phyloP scores from a whole-genome alignment of 495 filamentous ascomycete species.

The Xylaria nigripes region DNA sequence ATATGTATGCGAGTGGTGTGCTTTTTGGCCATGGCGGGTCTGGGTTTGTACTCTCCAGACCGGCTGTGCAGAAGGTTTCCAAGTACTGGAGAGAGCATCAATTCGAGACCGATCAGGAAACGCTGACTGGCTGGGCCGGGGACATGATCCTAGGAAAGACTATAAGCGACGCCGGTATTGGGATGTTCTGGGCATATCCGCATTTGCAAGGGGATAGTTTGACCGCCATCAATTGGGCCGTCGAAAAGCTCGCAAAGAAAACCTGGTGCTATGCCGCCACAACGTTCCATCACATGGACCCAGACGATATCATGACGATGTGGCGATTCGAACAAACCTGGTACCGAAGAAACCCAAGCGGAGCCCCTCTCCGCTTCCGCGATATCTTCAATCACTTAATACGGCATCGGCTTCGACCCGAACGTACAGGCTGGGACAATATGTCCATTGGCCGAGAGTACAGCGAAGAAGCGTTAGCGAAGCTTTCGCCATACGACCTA shows the following conservation, averaged over 20 bases:
- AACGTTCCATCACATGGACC: conserved; percentile 38
- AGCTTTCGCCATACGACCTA: conserved; percentile 1
- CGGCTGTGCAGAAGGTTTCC: conserved; percentile 32
- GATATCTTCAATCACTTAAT: conserved; percentile 31
- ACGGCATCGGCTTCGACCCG: conserved; percentile 12
- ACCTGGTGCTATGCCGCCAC: conserved; percentile 39
- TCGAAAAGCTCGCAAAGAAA: conserved; percentile 27
- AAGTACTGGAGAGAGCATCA: conserved; percentile 11
- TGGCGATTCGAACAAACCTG: conserved; percentile 38
- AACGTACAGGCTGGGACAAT: conserved; percentile 28
- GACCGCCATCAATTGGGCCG: conserved; percentile 31
- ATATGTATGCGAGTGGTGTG: conserved; percentile 20
- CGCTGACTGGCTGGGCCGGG: conserved; percentile 36
- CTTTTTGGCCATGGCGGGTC: conserved; percentile 44
- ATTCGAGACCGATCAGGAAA: conserved; percentile 17
- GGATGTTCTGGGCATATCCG: conserved; percentile 38
- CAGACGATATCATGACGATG: conserved; percentile 33
- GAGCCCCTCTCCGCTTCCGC: conserved; percentile 9
- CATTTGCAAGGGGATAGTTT: conserved; percentile 28
- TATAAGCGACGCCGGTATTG: conserved; percentile 29
- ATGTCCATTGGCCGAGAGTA: conserved; percentile 10
- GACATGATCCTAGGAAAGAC: conserved; percentile 41
- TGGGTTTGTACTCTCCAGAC: conserved; percentile 41
- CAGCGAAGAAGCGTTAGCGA: conserved; percentile 6
- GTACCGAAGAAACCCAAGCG: conserved; percentile 18